Base-by-base conservation (phyloP, 176 grass and related monocot species). In the Dendrocalamus sinicus region DNA sequence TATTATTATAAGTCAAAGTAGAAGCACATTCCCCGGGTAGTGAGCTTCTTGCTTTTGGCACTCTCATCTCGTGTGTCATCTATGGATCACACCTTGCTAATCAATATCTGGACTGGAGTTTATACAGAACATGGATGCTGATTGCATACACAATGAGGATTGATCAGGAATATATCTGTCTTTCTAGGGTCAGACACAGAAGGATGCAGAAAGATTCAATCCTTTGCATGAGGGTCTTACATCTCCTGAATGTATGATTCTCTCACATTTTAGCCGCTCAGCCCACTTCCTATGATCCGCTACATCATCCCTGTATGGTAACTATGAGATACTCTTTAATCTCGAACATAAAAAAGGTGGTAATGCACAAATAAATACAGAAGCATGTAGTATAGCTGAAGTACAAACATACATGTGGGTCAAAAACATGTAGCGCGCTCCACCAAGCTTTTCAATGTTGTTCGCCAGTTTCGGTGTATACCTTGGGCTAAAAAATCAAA, bases 201-300 rank as follows among this genome's bases (percentile, higher is more conserved):
- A 82, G 39, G 37, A 79, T 51, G 48, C 8, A 61, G 17, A 70
- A 82, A 24, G 23, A 79, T 51, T 39, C 8, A 85, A 76, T 55
- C 59, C 11, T 80, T 65, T 67, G 26, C 8, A 19, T 67, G 17
- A 20, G 11, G 16, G 62, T 72, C 89, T 92, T 93, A 98, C 95
- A 79, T 98, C 91, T 67, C 83, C 87, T 60, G 85, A 86, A 78
- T 98, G 92, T 47, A 93, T 89, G 26, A 98, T 93, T 81, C 95
- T 95, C 40, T 92, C 80, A 63, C 89, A 98, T 73, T 91, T 92
- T 75, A 93, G 78, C 80, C 62, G 22, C 64, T 83, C 64, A 48
- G 83, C 83, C 95, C 93, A 98, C 80, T 93, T 98, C 83, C 91
- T 89, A 83, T 98, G 95, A 78, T 95, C 89, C 1, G 82, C 95